Base-by-base conservation (phyloP, 179 eudicot species). In the Beta macrorhiza region DNA sequence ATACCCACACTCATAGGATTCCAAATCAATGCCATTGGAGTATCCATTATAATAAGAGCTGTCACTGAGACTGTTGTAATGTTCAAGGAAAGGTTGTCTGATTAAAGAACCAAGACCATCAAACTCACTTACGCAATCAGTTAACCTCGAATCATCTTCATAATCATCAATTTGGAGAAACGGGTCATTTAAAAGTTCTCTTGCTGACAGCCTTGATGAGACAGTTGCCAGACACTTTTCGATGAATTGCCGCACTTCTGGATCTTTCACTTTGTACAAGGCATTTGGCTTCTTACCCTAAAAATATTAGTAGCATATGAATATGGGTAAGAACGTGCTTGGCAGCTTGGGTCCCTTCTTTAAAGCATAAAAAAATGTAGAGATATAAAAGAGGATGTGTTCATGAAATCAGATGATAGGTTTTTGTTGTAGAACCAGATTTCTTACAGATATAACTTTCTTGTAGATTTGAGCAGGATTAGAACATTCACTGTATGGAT, bases 241-340 rank as follows among this genome's bases (percentile, higher is more conserved):
- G 25, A 93, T 86, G 67, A 93, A 93, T 84, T 83, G 80, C 52
- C 90, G 88, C 44, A 93, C 89, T 56, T 91, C 94, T 0, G 92
- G 93, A 85, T 93, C 94, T 79, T 88, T 82, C 25, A 93, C 97
- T 83, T 91, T 93, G 87, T 85, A 88, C 71, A 92, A 81, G 77
- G 97, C 89, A 77, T 90, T 90, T 44, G 98, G 98, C 72, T 88
- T 93, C 80, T 89, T 90, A 22, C 95, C 98, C 98, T 91, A 73
- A 44, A 56, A 32, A 79, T 29, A 29, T 59, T 22, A 29, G 49
- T 25, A 81, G 59, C 32, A 56, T 47, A 53, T 61, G 47, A 67
- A 79, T 58, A 53, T n/a, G 47, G 29, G 55, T 62, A 53, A 80
- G 75, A 76, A 57, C 45, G 58, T 69, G 59, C 16, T 13, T 14